Base-by-base conservation (phyloP, 805 yeast genomes). In the Hanseniaspora clermontiae region DNA sequence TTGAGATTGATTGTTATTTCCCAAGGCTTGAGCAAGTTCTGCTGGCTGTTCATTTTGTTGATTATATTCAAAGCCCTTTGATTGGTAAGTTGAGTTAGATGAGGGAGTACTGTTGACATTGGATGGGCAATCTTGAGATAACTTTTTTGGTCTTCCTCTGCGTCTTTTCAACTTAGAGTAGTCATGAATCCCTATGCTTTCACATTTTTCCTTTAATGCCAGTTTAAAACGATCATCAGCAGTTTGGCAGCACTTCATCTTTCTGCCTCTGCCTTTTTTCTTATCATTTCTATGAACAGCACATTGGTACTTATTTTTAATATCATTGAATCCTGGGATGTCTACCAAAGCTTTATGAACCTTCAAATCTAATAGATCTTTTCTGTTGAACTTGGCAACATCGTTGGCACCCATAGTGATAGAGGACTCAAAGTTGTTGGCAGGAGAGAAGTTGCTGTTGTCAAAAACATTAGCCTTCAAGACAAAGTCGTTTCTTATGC, bases 141-240 rank as follows among this genome's bases (percentile, higher is more conserved):
- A 7, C 45, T 52, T 52, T 52, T 34, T 52, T 27, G 56, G 56
- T 52, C 56, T 52, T 14, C 56, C 56, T 52, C 56, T 52, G 31
- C 50, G 32, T 52, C 56, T 52, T 14, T 46, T 52, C 11, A 37
- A 46, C 19, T 45, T 52, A 10, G 56, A 45, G 19, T 45, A 52
- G 20, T 52, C 56, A 38, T 45, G 39, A 15, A 52, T 46, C 5
- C 56, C 56, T 3, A 52, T n/a, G n/a, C 49, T 46, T 8, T 52
- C 19, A 46, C 56, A 52, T 31, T 38, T 38, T 38, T 52, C 27
- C 31, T 46, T 52, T 27, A 52, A 45, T 12, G 56, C 56, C 38
- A 52, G 12, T 39, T 52, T 52, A 14, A 52, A 52, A 2, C 29
- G 32, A 31, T 52, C 56, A 52, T 52, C 56, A 19, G 56, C 56